Base-by-base conservation (phyloP, 768 basidiomycete genomes). In the Lactarius hatsudake region DNA sequence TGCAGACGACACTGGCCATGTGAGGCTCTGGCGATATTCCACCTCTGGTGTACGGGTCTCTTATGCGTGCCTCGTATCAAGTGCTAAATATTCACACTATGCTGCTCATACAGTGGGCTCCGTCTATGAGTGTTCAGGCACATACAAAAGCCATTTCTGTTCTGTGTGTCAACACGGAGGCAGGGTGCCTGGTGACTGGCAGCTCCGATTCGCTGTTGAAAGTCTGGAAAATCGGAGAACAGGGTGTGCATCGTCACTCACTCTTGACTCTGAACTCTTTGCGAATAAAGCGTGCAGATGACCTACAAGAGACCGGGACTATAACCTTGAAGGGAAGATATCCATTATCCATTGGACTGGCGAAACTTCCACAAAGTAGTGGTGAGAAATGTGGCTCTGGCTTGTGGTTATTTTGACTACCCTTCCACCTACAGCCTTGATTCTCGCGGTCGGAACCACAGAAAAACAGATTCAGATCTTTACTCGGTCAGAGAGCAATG, bases 371-470 rank as follows among this genome's bases (percentile, higher is more conserved):
- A 2, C 79, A 78, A 53, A 87, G 88, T 3, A 76, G 84, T 72
- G 86, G 94, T 95, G 59, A 38, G 77, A 40, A 23, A 5, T 69
- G n/a, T 63, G 53, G 57, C 8, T 45, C 53, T 43, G 17, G 9
- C 32, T 56, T 30, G 30, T 32, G 5, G 18, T 42, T 20, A 10
- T 57, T 26, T 20, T 67, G 61, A 32, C 51, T 23, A 10, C 26
- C 48, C 12, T 36, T 8, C 38, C 60, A 54, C 60, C 40, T 55
- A 34, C 56, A 92, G 85, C 81, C 71, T 79, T 83, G 20, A 78
- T 95, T 15, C 82, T 98, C n/a, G 93, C 93, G 2, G 80, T 96
- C 42, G 89, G 85, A 2, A 85, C 86, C n/a, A 98, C 97, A 0
- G 92, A 95, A 71, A 82, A 81, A 48, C 86, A 82, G 57, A 85